A percentile compares a stretch with the other conserved stretches of the same genome.
phyloP scores from a whole-genome alignment of 306 rosid species.

The Citrullus mucosospermus region DNA sequence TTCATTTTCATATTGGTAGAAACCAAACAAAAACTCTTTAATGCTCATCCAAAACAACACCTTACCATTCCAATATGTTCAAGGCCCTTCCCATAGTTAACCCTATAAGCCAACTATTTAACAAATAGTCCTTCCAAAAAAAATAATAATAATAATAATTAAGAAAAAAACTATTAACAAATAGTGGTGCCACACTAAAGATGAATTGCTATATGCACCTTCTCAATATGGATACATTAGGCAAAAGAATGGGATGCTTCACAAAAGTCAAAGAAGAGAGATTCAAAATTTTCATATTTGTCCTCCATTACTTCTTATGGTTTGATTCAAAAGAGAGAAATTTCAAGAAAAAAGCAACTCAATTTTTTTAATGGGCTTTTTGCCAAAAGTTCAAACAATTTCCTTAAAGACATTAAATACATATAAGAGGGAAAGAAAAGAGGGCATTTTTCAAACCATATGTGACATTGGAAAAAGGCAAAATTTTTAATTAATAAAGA shows the following conservation, averaged over 20 bases:
- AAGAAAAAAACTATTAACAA: background rate
- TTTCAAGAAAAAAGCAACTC: background rate
- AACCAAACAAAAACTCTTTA: background rate
- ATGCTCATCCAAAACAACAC: background rate
- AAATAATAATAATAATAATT: too few species aligned
- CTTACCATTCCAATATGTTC: background rate
- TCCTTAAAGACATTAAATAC: background rate
- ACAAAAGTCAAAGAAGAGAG: conserved; percentile 6
- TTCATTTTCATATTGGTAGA: conserved; percentile 4
- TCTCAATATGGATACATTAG: background rate
- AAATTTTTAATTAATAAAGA: too few species aligned
- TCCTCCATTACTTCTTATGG: background rate
- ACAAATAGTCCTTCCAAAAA: background rate
- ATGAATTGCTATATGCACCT: conserved; percentile 8
- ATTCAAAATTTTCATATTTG: background rate
- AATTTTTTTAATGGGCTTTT: background rate
- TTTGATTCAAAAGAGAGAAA: background rate
- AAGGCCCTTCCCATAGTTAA: conserved; percentile 1
- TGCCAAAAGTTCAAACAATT: background rate
- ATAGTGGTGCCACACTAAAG: conserved; percentile 7
- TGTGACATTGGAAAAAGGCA: background rate
- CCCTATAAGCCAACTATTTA: background rate
- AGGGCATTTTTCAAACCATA: background rate
- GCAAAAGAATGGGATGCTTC: background rate
- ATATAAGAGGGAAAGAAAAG: background rate